Evolutionary conservation across 768 basidiomycete genomes (phyloP), one percentile per base, ranked within the genome.

Genomic region (Solioccasus polychromus): DNA sequence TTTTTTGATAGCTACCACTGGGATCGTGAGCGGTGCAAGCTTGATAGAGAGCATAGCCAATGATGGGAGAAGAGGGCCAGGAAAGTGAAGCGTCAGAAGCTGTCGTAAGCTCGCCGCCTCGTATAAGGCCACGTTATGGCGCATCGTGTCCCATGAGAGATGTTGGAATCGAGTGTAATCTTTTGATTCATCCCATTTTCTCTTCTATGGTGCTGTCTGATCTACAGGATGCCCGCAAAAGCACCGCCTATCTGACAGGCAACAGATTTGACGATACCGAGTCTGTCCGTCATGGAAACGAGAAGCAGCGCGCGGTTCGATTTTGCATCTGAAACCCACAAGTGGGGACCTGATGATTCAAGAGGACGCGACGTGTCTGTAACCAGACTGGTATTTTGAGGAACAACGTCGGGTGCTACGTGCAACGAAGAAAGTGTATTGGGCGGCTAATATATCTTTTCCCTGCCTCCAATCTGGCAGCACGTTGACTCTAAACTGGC

Each of bases 1-100:
- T 52, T 92, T 93, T 65, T 67, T 97, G 58, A 84, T 98, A 45
- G 90, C 88, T 18, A 95, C 94, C 4, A 96, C 94, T 20, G 86
- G 90, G 12, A 92, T 96, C 24, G 73, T 95, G 50, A 95, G 77
- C 58, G 94, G 94, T 44, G 70, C 72, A 37, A 81, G 76, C 61
- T 71, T 90, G 48, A 71, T 89, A 41, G 84, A 87, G 59, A 75
- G 84, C 53, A 77, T 89, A 48, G 77, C 78, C 44, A 80, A 75
- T 32, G 56, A 63, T 25, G 68, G 67, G 44, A 55, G 43, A 42
- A 50, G 50, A 37, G 61, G 48, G 39, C 41, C 52, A 25, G 50
- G 45, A 50, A 62, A 51, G 25, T 79, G 72, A 62, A 74, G 75
- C 56, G 72, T 28, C 50, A 75, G 61, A 65, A 39, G 45, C 47